Evolutionary conservation across 2,329 filamentous ascomycete species (phyloP).

Genomic region (Rhynchosporium agropyri): DNA sequence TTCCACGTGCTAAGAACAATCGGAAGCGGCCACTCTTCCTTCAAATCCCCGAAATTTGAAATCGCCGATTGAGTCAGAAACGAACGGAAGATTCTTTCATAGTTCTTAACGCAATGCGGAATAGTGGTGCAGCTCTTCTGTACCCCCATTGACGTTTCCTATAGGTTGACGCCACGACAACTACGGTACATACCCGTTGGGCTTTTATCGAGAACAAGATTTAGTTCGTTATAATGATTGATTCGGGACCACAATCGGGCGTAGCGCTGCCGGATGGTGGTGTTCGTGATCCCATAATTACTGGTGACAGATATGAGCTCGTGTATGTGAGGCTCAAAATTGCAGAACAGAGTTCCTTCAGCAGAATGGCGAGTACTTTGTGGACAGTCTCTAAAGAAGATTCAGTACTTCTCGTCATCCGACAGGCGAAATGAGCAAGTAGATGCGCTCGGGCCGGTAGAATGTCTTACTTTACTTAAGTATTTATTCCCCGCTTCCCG

Average conservation of each 20-base stretch:
- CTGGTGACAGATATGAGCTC: neutral
- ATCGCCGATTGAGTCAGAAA: constrained; percentile 8
- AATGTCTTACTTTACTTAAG: neutral
- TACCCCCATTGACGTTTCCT: neutral
- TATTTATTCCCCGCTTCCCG: neutral
- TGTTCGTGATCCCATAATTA: no score
- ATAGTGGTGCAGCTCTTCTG: neutral
- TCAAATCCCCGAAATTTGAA: neutral
- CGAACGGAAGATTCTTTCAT: neutral
- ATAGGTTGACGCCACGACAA: no score
- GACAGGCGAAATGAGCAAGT: neutral
- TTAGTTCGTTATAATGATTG: no score
- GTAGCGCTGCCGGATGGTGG: no score
- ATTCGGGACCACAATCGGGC: no score
- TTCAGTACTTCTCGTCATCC: no score
- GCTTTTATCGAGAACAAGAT: neutral
- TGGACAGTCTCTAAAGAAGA: no score
- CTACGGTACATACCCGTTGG: neutral
- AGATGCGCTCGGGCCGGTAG: constrained; percentile 16
- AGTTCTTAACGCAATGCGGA: neutral
- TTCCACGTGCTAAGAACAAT: constrained; percentile 14
- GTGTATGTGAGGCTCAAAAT: neutral
- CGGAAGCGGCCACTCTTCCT: constrained; percentile 2
- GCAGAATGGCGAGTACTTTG: no score
- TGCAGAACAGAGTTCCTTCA: neutral